Base-by-base conservation (phyloP, 1,284 basidiomycete genomes). In the Pseudozyma flocculosa region DNA sequence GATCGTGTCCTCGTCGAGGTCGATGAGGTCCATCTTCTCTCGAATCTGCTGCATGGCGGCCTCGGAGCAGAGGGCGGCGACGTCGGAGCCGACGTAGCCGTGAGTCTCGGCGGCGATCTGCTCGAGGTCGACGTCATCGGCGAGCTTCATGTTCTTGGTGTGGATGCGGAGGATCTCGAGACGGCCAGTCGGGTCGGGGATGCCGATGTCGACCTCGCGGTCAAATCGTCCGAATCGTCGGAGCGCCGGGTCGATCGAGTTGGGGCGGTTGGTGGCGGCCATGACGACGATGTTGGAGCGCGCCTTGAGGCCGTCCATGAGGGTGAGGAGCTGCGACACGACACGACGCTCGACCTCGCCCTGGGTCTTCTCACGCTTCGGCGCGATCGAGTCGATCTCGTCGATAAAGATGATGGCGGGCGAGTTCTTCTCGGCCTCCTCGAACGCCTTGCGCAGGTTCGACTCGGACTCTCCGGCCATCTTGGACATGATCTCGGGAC, bases 61-160 rank as follows among this genome's bases (percentile, higher is more conserved):
- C 79, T 96, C 92, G 1, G 92, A 95, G 80, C 92, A 96, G 26
- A 98, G 85, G 9, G 94, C 89, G 13, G 94, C 95, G 57, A 98
- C 80, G 83, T 98, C 95, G 40, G 95, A 95, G 79, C 94, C 94
- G 73, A 98, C 94, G 78, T 98, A 98, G 79, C 94, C 94, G 80
- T 98, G 94, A 3, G 94, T 98, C 80, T 98, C 95, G 45, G 93
- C 92, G 46, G 94, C 94, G 72, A 98, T 97, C 86, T 90, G 72
- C 18, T 98, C 94, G 50, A 98, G 85, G 74, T 98, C 95, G 43
- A 98, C 94, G 73, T 98, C 95, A 54, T 97, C 93, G n/a, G 81
- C 86, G 40, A 98, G 84, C 82, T 97, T 98, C 94, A 98, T 98
- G 84, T 98, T 98, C 87, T 97, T 98, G 54, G 95, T 98, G 83